phyloP scores from a whole-genome alignment of 1,284 basidiomycete species.

The Apiotrichum siamense region DNA sequence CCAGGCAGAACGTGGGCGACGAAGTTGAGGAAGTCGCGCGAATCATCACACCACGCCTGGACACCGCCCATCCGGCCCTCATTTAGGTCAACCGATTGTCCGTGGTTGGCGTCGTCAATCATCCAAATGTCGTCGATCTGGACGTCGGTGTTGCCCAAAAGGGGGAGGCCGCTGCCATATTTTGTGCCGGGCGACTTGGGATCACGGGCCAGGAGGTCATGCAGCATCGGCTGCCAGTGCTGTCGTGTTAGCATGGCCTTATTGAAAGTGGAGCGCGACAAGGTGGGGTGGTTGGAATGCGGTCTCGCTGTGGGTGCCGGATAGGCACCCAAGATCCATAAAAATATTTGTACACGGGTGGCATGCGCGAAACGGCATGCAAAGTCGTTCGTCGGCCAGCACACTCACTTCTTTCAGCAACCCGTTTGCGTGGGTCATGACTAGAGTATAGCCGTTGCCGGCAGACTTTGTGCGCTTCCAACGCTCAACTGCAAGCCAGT shows the following conservation, averaged over 20 bases:
- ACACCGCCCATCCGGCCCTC: constrained; percentile 49
- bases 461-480: constrained; percentile 9
- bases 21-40: constrained; percentile 46
- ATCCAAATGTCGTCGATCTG: constrained; percentile 69
- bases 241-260: too few species aligned
- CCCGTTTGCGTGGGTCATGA: constrained; percentile 16
- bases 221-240: constrained; percentile 59
- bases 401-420: constrained; percentile 54
- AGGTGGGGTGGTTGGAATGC: too few species aligned
- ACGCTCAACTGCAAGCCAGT: constrained; percentile 30
- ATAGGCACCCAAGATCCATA: too few species aligned
- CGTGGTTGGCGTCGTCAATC: constrained; percentile 70
- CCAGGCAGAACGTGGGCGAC: constrained; percentile 47
- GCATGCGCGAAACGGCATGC: too few species aligned
- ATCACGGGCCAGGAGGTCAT: constrained; percentile 44
- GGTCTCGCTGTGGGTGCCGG: too few species aligned
- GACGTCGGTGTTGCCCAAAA: not conserved
- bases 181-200: not conserved
- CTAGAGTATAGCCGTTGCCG: constrained; percentile 11
- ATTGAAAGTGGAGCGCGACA: too few species aligned
- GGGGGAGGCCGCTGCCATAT: constrained; percentile 6
- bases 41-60: constrained; percentile 40
- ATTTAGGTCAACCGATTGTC: constrained; percentile 66
- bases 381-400: too few species aligned
- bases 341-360: too few species aligned